phyloP scores from a whole-genome alignment of 1,139 yeast genomes.

The Blastobotrys malaysiensis region DNA sequence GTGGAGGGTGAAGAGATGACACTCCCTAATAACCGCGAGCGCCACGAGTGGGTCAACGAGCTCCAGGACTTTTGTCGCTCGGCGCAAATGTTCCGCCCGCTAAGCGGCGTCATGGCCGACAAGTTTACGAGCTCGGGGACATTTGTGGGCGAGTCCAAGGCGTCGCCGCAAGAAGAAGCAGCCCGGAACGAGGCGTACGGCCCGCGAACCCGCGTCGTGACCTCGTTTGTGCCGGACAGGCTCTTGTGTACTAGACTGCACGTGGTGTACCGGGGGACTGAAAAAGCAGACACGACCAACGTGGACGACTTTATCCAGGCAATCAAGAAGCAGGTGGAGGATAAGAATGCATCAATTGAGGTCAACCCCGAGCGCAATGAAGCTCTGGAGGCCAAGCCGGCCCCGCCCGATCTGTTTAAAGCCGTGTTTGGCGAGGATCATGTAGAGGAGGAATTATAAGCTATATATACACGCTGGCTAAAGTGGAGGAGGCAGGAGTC shows the following conservation, averaged over 20 bases:
- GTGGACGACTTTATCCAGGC: not conserved
- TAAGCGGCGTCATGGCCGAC: constrained; percentile 26
- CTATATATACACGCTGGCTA: not conserved
- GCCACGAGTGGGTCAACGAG: constrained; percentile 15
- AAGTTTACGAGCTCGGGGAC: constrained; percentile 20
- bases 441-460: constrained; percentile 9
- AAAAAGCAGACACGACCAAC: not conserved
- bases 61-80: constrained; percentile 27
- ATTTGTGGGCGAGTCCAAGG: constrained; percentile 2
- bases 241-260: constrained; percentile 29
- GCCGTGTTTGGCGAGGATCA: constrained; percentile 22
- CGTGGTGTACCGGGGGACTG: constrained; percentile 13
- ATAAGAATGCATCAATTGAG: constrained; percentile 4
- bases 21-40: not conserved
- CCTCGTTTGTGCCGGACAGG: constrained; percentile 23
- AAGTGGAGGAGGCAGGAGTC: constrained; percentile 28
- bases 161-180: constrained; percentile 18
- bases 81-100: constrained; percentile 28
- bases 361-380: constrained; percentile 18
- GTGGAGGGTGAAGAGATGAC: not conserved
- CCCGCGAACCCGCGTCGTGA: constrained; percentile 21
- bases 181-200: constrained; percentile 25
- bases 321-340: constrained; percentile 5
- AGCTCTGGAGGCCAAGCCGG: constrained; percentile 20
- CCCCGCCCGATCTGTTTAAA: constrained; percentile 23